A percentile compares a stretch with the other conserved stretches of the same genome.
These are phyloP conservation scores for Marasmius sp. DNA, from an alignment of 1,284 basidiomycete species.

Conservation along the genomic window DNA sequence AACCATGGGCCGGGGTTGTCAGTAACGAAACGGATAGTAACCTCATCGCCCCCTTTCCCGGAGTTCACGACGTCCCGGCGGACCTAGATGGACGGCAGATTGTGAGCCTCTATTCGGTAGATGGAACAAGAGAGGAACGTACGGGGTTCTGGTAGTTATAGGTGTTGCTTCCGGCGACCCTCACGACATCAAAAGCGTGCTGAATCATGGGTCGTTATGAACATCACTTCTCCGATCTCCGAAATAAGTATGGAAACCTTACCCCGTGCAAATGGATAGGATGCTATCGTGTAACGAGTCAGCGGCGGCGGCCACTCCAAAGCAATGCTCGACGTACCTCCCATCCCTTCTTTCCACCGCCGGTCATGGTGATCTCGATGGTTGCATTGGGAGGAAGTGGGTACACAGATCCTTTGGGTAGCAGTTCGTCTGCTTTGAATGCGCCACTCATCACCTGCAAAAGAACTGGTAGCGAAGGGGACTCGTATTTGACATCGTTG, in stretches of 20 bases:
- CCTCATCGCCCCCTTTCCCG: constrained; percentile 21
- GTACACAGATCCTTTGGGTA: constrained; percentile 23
- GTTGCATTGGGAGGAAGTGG: constrained; percentile 19
- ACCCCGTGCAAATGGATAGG: constrained; percentile 33
- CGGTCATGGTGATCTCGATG: constrained; percentile 23
- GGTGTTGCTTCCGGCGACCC: constrained; percentile 21
- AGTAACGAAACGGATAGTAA: constrained; percentile 8
- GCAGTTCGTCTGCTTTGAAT: constrained; percentile 10
- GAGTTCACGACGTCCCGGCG: constrained; percentile 25
- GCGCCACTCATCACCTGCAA: constrained; percentile 26
- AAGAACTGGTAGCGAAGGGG: constrained; percentile 27
- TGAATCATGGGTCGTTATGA: neutral
- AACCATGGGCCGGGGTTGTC: no score
- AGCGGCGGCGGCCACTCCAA: no score
- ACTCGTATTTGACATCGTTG: constrained; percentile 19
- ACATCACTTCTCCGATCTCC: neutral
- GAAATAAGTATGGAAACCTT: neutral
- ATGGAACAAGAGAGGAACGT: neutral
- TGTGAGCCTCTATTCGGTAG: no score
- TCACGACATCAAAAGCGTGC: constrained; percentile 31
- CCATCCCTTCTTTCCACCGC: constrained; percentile 12
- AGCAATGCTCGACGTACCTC: no score
- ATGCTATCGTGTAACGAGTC: constrained; percentile 16
- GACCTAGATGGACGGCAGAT: no score
- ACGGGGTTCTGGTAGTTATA: constrained; percentile 29